These are phyloP conservation scores for Acanthamoeba triangularis DNA, from an alignment of 208 protist species.

Conservation along the genomic window DNA sequence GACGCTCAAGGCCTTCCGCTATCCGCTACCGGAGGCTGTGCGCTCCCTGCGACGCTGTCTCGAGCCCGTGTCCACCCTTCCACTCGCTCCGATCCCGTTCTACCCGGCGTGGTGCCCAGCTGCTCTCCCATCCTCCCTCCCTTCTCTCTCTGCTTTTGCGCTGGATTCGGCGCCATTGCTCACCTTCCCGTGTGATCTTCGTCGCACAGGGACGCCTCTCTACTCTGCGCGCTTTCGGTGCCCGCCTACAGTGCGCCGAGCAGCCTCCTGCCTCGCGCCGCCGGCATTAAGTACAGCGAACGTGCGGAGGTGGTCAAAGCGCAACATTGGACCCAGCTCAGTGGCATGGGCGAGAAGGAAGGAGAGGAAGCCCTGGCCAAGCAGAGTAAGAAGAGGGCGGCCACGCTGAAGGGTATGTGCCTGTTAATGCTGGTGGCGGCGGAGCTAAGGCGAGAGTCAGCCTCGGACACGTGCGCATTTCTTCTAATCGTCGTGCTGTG, in stretches of 20 bases:
- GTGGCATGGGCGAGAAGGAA: background rate
- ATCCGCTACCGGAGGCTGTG: background rate
- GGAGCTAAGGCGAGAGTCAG: too few relatives aligned
- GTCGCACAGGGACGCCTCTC: background rate
- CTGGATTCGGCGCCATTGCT: background rate
- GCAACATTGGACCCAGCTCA: background rate
- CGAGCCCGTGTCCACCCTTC: background rate
- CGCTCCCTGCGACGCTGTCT: constrained; percentile 8
- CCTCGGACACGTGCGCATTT: too few relatives aligned
- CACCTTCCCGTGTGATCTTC: background rate
- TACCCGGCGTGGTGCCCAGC: background rate
- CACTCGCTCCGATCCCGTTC: background rate
- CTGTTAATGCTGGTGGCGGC: too few relatives aligned
- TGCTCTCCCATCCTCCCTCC: too few relatives aligned
- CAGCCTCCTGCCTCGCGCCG: background rate
- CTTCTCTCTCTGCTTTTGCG: background rate
- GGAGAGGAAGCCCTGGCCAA: background rate
- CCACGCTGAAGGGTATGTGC: background rate
- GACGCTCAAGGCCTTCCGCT: background rate
- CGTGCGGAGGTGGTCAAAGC: background rate
- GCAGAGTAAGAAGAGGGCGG: background rate
- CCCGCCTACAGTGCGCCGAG: background rate
- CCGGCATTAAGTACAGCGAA: background rate
- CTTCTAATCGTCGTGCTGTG: background rate
- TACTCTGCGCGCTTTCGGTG: background rate